Conservation (phyloP, 2,329 filamentous ascomycete genomes). For the Verruconis gallopava region DNA sequence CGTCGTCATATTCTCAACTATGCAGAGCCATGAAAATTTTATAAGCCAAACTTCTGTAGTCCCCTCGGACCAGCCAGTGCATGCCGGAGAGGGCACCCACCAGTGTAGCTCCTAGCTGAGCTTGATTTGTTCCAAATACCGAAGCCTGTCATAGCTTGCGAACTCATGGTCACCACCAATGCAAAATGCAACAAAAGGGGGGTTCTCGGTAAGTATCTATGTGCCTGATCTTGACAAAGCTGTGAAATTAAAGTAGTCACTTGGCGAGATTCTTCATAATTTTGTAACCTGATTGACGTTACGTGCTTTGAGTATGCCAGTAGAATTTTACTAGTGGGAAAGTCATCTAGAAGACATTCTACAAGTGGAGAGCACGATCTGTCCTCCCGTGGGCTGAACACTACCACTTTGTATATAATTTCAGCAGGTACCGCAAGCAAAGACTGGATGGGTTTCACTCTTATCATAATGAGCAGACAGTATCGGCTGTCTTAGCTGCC, state of each 20-base stretch:
- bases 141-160: constrained; percentile 66
- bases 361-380: constrained; percentile 45
- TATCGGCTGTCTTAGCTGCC: too few relatives aligned
- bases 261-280: constrained; percentile 44
- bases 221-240: constrained; percentile 50
- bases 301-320: constrained; percentile 63
- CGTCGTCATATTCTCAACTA: neutral
- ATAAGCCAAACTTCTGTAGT: constrained; percentile 43
- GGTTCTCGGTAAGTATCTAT: constrained; percentile 54
- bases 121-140: constrained; percentile 62
- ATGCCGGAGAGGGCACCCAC: constrained; percentile 70
- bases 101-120: constrained; percentile 58
- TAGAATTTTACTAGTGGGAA: constrained; percentile 58
- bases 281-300: constrained; percentile 50
- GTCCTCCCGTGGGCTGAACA: constrained; percentile 44
- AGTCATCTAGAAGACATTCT: constrained; percentile 50
- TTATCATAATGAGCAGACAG: neutral
- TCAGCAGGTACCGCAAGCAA: too few relatives aligned
- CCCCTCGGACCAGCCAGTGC: constrained; percentile 53
- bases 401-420: constrained; percentile 50
- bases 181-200: constrained; percentile 57
- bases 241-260: constrained; percentile 62
- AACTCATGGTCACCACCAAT: constrained; percentile 63
- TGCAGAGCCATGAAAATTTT: constrained; percentile 46
- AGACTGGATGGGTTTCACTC: neutral